phyloP scores from a whole-genome alignment of 495 filamentous ascomycete genomes.

The Penicillium malachiteum region DNA sequence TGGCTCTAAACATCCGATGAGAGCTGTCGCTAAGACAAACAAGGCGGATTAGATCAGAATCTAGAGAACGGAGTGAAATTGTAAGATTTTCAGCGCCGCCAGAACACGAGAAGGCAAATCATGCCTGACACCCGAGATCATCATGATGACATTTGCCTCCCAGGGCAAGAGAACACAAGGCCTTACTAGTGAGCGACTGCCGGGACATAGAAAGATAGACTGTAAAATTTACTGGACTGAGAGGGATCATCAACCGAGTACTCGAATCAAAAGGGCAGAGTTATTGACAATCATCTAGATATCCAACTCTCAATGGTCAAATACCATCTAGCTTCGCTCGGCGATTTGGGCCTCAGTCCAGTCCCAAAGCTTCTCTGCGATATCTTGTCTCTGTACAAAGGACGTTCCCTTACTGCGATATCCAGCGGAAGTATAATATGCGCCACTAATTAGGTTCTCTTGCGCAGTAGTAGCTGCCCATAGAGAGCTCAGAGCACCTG shows the following conservation, averaged over 20 bases:
- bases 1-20: background rate
- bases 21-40: background rate
- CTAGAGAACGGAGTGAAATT: background rate
- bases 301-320: background rate
- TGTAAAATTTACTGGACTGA: background rate
- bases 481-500: slow-evolving; percentile 58
- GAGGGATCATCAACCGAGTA: too few relatives aligned
- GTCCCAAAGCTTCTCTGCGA: slow-evolving; percentile 58
- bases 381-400: slow-evolving; percentile 42
- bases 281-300: background rate
- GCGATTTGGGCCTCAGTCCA: slow-evolving; percentile 60
- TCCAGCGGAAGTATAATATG: slow-evolving; percentile 60
- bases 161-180: background rate
- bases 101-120: background rate
- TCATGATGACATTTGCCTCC: slow-evolving; percentile 26
- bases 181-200: too few relatives aligned
- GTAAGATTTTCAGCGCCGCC: background rate
- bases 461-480: slow-evolving; percentile 50
- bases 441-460: slow-evolving; percentile 45
- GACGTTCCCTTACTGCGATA: slow-evolving; percentile 32
- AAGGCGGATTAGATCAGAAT: too few relatives aligned
- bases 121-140: slow-evolving; percentile 19
- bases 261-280: background rate
- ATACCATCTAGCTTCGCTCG: slow-evolving; percentile 9
- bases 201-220: background rate